Evolutionary conservation across 495 filamentous ascomycete genomes (phyloP), one percentile per base, ranked within the genome.

Genomic region (Annulohypoxylon moriforme): DNA sequence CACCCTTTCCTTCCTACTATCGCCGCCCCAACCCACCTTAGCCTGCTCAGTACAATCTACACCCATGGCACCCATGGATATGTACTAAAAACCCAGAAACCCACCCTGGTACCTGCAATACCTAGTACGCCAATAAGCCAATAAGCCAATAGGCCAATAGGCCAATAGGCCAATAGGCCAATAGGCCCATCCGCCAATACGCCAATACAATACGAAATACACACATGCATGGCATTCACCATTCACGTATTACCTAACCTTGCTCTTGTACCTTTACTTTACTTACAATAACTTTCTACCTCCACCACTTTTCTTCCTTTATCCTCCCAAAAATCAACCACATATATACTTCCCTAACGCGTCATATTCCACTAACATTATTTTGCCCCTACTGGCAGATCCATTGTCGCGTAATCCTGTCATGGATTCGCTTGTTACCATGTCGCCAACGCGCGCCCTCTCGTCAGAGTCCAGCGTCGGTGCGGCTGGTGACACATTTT

Each of bases 401-500:
- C 57, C 57, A 56, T 67, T 47, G 71, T 75, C 66, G 69, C 68
- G 73, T 76, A 22, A 36, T 47, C 24, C 46, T 64, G 38, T 27
- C 49, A 78, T 78, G 76, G 68, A 78, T 9, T 70, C 68, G 33
- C 50, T 64, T 33, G 38, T 29, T 49, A 31, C 73, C 55, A 50
- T 74, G 67, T 74, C 71, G 38, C 69, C 74, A 42, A 56, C 76
- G 68, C 76, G 76, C 69, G 76, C 75, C n/a, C 52, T 67, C 20
- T 74, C 76, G 7, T 78, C 76, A 1, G 76, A 78, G 71, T 60
- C 69, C 10, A 78, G 76, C 55, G 59, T 72, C 34, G 75, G 56
- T 61, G 74, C 80, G 3, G 68, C 78, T 9, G 72, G 79, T 27
- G 81, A 84, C 29, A 75, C 74, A 10, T 81, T 80, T 52, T 84